A percentile compares a stretch with the other conserved stretches of the same genome.
phyloP scores from a whole-genome alignment of 192 early-diverging fungal genomes.

The Entomortierella lignicola region DNA sequence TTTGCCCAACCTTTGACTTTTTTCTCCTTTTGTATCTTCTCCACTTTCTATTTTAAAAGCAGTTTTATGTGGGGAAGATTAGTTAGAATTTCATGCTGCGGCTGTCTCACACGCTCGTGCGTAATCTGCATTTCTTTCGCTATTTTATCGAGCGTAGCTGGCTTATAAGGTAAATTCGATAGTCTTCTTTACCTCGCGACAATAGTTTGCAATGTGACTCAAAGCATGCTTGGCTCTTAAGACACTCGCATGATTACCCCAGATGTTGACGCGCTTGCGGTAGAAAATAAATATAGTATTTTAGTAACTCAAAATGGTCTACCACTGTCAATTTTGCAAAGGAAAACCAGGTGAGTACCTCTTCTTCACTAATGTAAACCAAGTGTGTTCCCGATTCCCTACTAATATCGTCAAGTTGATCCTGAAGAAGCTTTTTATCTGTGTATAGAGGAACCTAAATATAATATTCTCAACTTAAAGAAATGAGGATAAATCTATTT shows the following conservation, averaged over 20 bases:
- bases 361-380: background rate
- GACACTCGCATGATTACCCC: slow-evolving; percentile 24
- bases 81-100: too few species aligned
- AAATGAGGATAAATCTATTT: too few species aligned
- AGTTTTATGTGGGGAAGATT: too few species aligned
- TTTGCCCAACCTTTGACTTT: slow-evolving; percentile 36
- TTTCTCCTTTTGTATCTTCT: slow-evolving; percentile 15
- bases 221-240: slow-evolving; percentile 17
- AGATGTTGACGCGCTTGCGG: slow-evolving; percentile 30
- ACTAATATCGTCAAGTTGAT: slow-evolving; percentile 4
- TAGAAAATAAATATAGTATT: background rate
- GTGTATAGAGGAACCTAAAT: slow-evolving; percentile 30
- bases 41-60: slow-evolving; percentile 10
- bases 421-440: background rate
- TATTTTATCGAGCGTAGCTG: too few species aligned
- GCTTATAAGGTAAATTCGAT: too few species aligned
- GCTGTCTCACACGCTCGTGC: too few species aligned
- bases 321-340: background rate
- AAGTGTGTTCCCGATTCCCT: slow-evolving; percentile 8
- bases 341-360: too few species aligned
- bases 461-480: too few species aligned
- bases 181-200: slow-evolving; percentile 39
- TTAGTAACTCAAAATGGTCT: too few species aligned
- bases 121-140: too few species aligned
- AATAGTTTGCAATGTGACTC: slow-evolving; percentile 8